Base-by-base conservation (phyloP, 441 rosid genomes). In the Sinapis alba region DNA sequence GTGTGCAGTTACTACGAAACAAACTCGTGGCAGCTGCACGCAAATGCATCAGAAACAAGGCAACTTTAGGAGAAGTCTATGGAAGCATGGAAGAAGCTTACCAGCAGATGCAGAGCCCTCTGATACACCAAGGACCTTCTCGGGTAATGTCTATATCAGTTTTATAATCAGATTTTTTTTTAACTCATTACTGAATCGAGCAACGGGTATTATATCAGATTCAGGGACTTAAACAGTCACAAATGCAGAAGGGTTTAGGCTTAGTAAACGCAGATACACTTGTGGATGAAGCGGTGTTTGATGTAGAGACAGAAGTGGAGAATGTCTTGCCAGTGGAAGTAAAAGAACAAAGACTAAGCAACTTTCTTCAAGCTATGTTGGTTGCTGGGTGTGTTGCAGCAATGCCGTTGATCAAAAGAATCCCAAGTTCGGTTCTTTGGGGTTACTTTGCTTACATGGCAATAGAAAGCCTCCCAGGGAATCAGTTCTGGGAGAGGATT, bases 371-470 rank as follows among this genome's bases (percentile, higher is more conserved):
- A 81, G 84, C 90, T 51, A 20, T 68, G 72, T 71, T 89, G 84
- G 94, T 86, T 1, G 91, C 85, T 62, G 88, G 82, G 60, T 87
- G 87, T 62, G 88, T 87, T 28, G 90, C 85, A 21, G 91, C 90
- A 30, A 89, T 89, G 94, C 94, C 94, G 11, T 5, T 84, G 21
- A 81, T 89, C 30, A 87, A 86, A 78, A 81, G 57, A 80, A 87
- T 87, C 72, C 93, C 94, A 50, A 86, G 88, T 23, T 83, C 91
- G 1, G 91, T 89, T 54, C 87, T 89, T 13, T 89, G 91, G 93
- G 91, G 91, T 50, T 89, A 89, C 79, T 89, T 89, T 12, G 89
- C 91, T 51, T 89, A 78, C 81, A 89, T 87, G 94, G 94, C 90
- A 12, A 83, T 87, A 5, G 94, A 87, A 63, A 89, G 91, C 84